These are phyloP conservation scores for Aspergillus neoniger DNA, from an alignment of 2,329 filamentous ascomycete genomes.

Conservation along the genomic window DNA sequence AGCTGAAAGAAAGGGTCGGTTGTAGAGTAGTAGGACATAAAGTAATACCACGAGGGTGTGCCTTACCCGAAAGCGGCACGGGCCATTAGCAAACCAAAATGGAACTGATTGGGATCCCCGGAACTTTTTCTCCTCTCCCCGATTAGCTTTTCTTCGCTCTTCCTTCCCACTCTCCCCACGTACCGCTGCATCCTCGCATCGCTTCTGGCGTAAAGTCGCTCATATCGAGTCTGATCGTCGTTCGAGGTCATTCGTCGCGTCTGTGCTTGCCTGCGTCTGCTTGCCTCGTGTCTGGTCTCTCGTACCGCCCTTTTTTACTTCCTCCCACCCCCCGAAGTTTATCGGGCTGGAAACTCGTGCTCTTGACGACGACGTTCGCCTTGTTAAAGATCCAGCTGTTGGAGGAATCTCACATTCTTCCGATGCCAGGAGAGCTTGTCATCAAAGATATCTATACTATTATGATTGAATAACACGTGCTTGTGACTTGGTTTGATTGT, in stretches of 20 bases:
- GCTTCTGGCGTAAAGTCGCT: not conserved
- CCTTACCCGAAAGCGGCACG: no score
- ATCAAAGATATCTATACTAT: constrained; percentile 25
- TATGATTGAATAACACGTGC: constrained; percentile 44
- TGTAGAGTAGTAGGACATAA: no score
- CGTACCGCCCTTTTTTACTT: not conserved
- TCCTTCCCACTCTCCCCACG: no score
- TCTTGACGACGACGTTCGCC: not conserved
- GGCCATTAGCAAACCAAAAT: no score
- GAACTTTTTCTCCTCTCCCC: no score
- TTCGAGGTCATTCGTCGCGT: not conserved
- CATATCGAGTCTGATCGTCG: not conserved
- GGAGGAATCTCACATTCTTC: not conserved
- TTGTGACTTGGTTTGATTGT: constrained; percentile 10
- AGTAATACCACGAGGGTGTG: no score
- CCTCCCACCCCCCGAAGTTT: not conserved
- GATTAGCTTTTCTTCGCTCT: no score
- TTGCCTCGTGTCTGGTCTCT: not conserved
- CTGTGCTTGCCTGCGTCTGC: not conserved
- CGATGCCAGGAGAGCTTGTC: not conserved
- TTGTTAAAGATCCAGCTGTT: not conserved
- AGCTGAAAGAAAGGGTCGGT: no score
- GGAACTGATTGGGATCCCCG: no score
- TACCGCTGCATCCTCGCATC: not conserved
- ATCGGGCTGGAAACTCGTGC: not conserved